Percentiles rank a stretch among this genome's conserved stretches.
These are phyloP conservation scores for Teunomyces tritomae DNA, from an alignment of 805 yeast genomes.

Conservation along the genomic window DNA sequence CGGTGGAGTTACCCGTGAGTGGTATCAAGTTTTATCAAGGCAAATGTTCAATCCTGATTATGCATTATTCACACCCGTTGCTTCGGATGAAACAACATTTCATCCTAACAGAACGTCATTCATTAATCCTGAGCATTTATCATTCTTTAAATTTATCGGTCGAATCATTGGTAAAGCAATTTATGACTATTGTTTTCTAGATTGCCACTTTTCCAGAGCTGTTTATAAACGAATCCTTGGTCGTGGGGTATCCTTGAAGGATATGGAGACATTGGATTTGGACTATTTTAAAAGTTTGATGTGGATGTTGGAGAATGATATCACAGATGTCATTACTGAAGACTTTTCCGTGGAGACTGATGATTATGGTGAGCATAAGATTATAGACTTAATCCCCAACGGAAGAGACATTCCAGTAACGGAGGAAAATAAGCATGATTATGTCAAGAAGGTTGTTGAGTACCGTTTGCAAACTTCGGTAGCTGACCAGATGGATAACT, in stretches of 20 bases:
- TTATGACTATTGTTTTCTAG: constrained; percentile 78
- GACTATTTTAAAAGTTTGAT: constrained; percentile 88
- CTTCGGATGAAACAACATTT: constrained; percentile 88
- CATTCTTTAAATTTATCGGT: constrained; percentile 93
- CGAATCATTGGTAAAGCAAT: constrained; percentile 93
- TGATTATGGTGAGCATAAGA: constrained; percentile 86
- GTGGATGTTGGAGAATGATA: constrained; percentile 97
- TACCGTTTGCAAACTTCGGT: constrained; percentile 82
- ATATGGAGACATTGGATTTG: constrained; percentile 89
- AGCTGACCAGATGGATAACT: constrained; percentile 80
- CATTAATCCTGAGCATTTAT: constrained; percentile 88
- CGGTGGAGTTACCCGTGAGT: constrained; percentile 96
- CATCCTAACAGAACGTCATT: constrained; percentile 93
- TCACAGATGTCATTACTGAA: constrained; percentile 91
- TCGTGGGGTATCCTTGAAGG: constrained; percentile 77
- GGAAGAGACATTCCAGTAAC: constrained; percentile 87
- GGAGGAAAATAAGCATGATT: constrained; percentile 86
- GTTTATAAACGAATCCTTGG: constrained; percentile 87
- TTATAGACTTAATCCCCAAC: constrained; percentile 75
- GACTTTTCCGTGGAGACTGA: constrained; percentile 91
- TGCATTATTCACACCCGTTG: constrained; percentile 87
- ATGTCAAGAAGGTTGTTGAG: constrained; percentile 82
- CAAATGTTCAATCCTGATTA: constrained; percentile 97
- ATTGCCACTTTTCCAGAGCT: constrained; percentile 93
- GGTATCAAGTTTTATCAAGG: constrained; percentile 91